Evolutionary conservation across 1,284 basidiomycete genomes (phyloP), one percentile per base, ranked within the genome.

Genomic region (Marasmius fiardii): DNA sequence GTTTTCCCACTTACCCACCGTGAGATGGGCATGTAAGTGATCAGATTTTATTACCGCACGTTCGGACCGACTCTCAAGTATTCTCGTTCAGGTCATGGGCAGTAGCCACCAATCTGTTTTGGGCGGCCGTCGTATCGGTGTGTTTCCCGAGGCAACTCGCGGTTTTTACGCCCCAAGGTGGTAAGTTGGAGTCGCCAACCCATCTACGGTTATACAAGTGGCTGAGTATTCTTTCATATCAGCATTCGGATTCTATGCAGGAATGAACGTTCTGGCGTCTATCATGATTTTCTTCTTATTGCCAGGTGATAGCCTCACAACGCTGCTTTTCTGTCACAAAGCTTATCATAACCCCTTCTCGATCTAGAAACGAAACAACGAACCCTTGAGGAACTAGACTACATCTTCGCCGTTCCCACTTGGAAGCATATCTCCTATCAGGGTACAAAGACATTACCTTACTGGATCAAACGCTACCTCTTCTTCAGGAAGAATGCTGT

Each of bases 331-430:
- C n/a, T 43, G n/a, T 31, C 48, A 1, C 3, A 37, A 34, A 43
- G 21, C 16, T n/a, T n/a, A 10, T 41, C 39, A n/a, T 16, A 20
- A n/a, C 26, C 7, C 16, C 34, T 10, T 23, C 7, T 41, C 16
- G 14, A 33, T 41, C 16, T 50, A 73, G 86, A 90, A 76, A 91
- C 88, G 10, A 90, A 88, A 68, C 78, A 83, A 61, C 75, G 85
- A 33, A 86, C 86, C 0, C 76, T 91, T 2, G 77, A 79, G 64
- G 81, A 83, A 65, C 69, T 83, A 10, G 80, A 84, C 63, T 77
- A 76, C 60, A 68, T 90, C 44, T 89, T 90, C 64, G 77, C 78
- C 39, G 81, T 90, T 2, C 84, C 86, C 0, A 86, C 80, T 1
- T 63, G 65, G n/a, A 74, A 73, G 51, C 83, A 83, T 64, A 71